phyloP scores from a whole-genome alignment of 495 filamentous ascomycete genomes.

The Penicillium argentinense region DNA sequence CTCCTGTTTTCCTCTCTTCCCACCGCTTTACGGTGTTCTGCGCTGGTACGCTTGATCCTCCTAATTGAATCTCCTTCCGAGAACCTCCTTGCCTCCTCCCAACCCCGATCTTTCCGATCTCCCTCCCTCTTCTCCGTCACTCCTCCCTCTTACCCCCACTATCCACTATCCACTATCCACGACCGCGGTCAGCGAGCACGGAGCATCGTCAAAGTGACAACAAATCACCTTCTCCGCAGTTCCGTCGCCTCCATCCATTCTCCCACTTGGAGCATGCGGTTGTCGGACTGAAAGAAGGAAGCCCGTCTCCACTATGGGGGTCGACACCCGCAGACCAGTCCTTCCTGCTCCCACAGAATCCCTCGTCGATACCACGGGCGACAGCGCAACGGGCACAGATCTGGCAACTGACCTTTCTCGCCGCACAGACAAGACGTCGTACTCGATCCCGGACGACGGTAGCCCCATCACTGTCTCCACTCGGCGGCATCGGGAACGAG shows the following conservation, averaged over 20 bases:
- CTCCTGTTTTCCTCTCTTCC: conserved; percentile 10
- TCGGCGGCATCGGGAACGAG: conserved; percentile 54
- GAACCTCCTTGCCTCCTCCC: conserved; percentile 5
- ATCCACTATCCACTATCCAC: conserved; percentile 18
- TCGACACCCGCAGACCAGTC: conserved; percentile 66
- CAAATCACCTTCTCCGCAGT: conserved; percentile 10
- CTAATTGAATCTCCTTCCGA: conserved; percentile 1
- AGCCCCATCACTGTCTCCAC: conserved; percentile 87
- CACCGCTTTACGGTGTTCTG: conserved; percentile 21
- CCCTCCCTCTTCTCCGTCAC: conserved; percentile 3
- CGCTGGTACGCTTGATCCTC: conserved; percentile 32
- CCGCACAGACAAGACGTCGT: conserved; percentile 76
- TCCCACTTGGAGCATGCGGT: conserved; percentile 35
- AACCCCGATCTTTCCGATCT: conserved; percentile 10
- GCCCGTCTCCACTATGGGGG: conserved; percentile 60
- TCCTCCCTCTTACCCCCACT: conserved; percentile 4
- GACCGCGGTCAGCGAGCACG: conserved; percentile 18
- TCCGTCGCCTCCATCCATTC: conserved; percentile 18
- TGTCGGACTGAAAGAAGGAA: conserved; percentile 29
- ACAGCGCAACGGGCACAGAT: conserved; percentile 66
- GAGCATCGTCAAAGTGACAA: conserved; percentile 14
- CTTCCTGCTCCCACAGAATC: conserved; percentile 80
- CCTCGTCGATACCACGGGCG: conserved; percentile 59
- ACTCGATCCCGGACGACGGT: conserved; percentile 94
- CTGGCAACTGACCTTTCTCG: conserved; percentile 76